A percentile compares a stretch with the other conserved stretches of the same genome.
Evolutionary conservation across 371 early-diverging fungal genomes (phyloP).

Genomic region (Amoeboaphelidium protococcarum): DNA sequence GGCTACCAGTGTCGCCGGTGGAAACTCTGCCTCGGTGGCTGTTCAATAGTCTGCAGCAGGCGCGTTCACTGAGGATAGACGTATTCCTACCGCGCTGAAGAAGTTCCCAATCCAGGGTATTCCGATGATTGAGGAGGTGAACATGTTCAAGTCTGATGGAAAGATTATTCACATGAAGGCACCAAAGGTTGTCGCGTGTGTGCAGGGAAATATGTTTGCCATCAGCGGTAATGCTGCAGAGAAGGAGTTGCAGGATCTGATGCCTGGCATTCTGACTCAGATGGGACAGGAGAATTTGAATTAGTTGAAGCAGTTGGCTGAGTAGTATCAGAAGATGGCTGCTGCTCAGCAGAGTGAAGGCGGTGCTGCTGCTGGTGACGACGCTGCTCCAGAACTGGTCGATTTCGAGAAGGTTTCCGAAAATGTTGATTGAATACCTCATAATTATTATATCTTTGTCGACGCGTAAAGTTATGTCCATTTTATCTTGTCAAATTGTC

Average conservation of each 20-base stretch:
- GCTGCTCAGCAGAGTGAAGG: constrained; percentile 17
- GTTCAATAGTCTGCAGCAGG: no score
- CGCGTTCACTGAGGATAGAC: constrained; percentile 80
- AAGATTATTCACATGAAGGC: constrained; percentile 69
- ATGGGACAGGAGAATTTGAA: constrained; percentile 79
- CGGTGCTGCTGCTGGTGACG: constrained; percentile 12
- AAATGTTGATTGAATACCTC: no score
- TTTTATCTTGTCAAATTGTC: no score
- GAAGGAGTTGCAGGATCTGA: constrained; percentile 70
- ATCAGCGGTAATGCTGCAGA: constrained; percentile 60
- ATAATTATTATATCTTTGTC: no score
- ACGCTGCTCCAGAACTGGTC: constrained; percentile 13
- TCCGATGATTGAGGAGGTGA: constrained; percentile 78
- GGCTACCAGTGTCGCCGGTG: constrained; percentile 10
- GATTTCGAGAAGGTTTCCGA: no score
- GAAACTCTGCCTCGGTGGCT: no score
- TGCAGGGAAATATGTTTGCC: constrained; percentile 67
- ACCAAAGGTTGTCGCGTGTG: constrained; percentile 67
- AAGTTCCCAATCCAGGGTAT: constrained; percentile 65
- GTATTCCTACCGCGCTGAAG: constrained; percentile 55
- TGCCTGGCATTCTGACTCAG: constrained; percentile 82
- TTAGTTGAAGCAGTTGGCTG: constrained; percentile 60
- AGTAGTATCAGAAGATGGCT: constrained; percentile 58
- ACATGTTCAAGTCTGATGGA: constrained; percentile 90
- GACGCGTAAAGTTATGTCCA: no score